phyloP scores from a whole-genome alignment of 2,329 filamentous ascomycete genomes.

The Akanthomyces muscarius region DNA sequence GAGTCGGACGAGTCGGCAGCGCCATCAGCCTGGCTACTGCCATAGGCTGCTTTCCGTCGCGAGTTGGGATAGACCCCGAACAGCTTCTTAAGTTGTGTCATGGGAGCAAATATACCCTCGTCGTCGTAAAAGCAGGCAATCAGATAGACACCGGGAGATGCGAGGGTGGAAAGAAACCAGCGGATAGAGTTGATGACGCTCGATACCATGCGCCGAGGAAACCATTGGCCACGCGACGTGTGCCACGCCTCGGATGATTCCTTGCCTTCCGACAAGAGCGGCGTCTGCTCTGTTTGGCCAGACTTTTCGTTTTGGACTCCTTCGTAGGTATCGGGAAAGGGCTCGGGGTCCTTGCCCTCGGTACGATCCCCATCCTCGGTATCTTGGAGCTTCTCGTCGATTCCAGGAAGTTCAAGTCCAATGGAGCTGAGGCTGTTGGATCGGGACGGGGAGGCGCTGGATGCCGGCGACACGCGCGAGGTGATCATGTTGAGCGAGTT shows the following conservation, averaged over 20 bases:
- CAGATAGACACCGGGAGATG: constrained; percentile 76
- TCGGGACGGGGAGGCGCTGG: constrained; percentile 53
- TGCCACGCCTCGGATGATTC: constrained; percentile 43
- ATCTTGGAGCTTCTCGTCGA: constrained; percentile 35
- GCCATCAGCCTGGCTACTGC: constrained; percentile 40
- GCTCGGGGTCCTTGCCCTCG: constrained; percentile 32
- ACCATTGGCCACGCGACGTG: constrained; percentile 34
- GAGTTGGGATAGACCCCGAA: constrained; percentile 38
- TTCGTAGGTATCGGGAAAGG: constrained; percentile 34
- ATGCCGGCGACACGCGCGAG: constrained; percentile 66
- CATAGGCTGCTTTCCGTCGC: constrained; percentile 28
- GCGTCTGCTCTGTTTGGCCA: constrained; percentile 58
- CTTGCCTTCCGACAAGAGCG: constrained; percentile 46
- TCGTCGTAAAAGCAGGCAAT: constrained; percentile 81
- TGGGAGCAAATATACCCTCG: constrained; percentile 71
- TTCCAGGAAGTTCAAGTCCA: constrained; percentile 43
- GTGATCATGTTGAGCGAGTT: constrained; percentile 96
- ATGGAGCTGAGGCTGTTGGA: constrained; percentile 58
- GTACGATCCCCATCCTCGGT: constrained; percentile 29
- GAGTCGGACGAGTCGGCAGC: constrained; percentile 24
- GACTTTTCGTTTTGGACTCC: constrained; percentile 37
- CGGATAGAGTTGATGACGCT: constrained; percentile 72
- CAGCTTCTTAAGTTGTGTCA: constrained; percentile 67
- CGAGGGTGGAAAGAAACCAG: constrained; percentile 73
- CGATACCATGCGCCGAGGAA: constrained; percentile 67